Evolutionary conservation across 352 stramenopile genomes (phyloP), one percentile per base, ranked within the genome.

Genomic region (Phytophthora aleatoria): DNA sequence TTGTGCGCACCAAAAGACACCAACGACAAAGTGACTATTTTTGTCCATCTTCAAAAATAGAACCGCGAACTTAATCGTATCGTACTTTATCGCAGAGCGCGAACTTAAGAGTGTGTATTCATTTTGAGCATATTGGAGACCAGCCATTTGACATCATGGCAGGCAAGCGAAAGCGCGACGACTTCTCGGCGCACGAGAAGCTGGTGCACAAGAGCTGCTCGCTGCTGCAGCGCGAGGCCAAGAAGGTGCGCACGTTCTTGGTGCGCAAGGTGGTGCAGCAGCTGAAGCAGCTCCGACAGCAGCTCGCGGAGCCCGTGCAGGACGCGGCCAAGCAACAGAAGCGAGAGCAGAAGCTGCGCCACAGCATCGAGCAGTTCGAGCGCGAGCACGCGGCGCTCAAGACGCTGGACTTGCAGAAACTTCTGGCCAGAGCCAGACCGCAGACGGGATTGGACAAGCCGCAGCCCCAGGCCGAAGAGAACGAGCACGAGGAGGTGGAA

Each of bases 191-290:
- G 67, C 78, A 85, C 48, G 84, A 93, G 47, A 82, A 81, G 52
- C 81, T 90, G 44, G 71, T 79, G 61, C 84, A 93, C 74, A 90
- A 93, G 74, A 90, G 80, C 62, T 72, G 67, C 47, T 71, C 74
- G 54, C 55, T 90, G 50, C 69, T 93, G 70, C 82, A 90, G 70
- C 82, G 85, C 36, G 85, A 93, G 60, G 72, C 74, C 33, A 93
- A 93, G 73, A 91, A 91, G 60, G 77, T 91, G 38, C 75, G 77
- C 57, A 62, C 73, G 20, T 91, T 93, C 52, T 54, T 85, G 28
- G 69, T 86, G 64, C 83, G 77, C 55, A 90, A 90, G 67, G 67
- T 57, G 10, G 73, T 93, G 63, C 76, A 89, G 67, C 79, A 91
- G 58, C 76, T 93, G 59, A 93, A 93, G 71, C 77, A 90, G 67